Base-by-base conservation (phyloP, 2,329 filamentous ascomycete species). In the Cryphonectria japonica region DNA sequence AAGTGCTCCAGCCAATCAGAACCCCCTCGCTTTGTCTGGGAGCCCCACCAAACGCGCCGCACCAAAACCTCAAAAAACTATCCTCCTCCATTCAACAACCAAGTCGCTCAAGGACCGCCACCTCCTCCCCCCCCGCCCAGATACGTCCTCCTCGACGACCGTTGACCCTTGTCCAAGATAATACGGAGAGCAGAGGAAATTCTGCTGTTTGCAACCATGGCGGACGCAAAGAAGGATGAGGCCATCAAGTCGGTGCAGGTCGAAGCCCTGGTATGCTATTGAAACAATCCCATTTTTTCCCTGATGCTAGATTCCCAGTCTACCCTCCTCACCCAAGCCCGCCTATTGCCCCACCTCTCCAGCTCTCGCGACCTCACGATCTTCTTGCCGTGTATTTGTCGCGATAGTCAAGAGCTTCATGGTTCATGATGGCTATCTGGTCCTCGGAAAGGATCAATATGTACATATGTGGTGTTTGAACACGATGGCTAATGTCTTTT, bases 171-270 rank as follows among this genome's bases (percentile, higher is more conserved):
- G 32, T 22, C n/a, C 32, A 37, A 26, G 16, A 41, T 14, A n/a
- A 37, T 46, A 26, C 22, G 19, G 22, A 46, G 22, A 43, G 37
- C 22, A 64, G 34, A 64, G 41, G 54, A 54, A 22, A 46, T n/a
- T n/a, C 46, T 26, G 39, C 72, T 74, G 72, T 77, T 76, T 76
- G 76, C 75, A 77, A 88, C 79, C 76, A 90, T 91, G 88, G 87
- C 84, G 76, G 88, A 91, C 75, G 79, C 82, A 77, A 77, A 80
- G 73, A 92, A 90, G 85, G 91, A 93, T 81, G 83, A 84, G 81
- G 89, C 93, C 82, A 88, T 97, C 83, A 92, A 91, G 87, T 88
- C 93, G 83, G 93, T 98, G 78, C 94, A 97, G 86, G 92, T 98
- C 80, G 95, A 97, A 87, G 94, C 95, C 79, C 87, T 98, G 87